Evolutionary conservation across 2,329 filamentous ascomycete species (phyloP).

Genomic region (Aquanectria penicillioides): DNA sequence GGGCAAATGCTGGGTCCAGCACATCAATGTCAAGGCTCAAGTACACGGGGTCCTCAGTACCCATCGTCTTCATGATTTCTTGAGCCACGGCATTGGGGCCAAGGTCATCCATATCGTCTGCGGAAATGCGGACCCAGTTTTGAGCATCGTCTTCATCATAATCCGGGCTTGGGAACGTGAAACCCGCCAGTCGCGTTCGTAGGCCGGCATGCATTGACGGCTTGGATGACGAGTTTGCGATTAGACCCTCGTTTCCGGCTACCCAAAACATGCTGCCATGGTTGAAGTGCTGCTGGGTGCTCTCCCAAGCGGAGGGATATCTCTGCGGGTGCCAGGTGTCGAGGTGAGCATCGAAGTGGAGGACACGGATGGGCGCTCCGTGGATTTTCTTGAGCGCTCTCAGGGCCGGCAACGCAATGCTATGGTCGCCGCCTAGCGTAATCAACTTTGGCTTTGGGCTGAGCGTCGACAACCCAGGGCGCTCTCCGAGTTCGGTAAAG

Average conservation of each 20-base stretch:
- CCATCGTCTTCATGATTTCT: conserved; percentile 73
- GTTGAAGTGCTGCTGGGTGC: conserved; percentile 68
- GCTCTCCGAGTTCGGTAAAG: conserved; percentile 64
- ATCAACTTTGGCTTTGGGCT: conserved; percentile 62
- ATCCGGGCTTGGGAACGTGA: conserved; percentile 63
- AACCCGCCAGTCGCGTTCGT: conserved; percentile 74
- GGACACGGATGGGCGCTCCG: conserved; percentile 67
- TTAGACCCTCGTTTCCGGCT: conserved; percentile 78
- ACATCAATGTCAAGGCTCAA: conserved; percentile 81
- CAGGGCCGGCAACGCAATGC: conserved; percentile 72
- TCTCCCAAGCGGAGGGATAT: conserved; percentile 76
- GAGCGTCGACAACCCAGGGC: conserved; percentile 52
- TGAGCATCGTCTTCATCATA: conserved; percentile 77
- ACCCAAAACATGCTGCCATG: conserved; percentile 91
- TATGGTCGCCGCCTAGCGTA: conserved; percentile 76
- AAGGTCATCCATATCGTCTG: conserved; percentile 84
- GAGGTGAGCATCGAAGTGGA: conserved; percentile 77
- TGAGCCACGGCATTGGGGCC: conserved; percentile 73
- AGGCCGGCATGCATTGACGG: conserved; percentile 83
- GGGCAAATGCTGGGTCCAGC: conserved; percentile 68
- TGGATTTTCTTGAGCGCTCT: conserved; percentile 69
- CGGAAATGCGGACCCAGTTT: conserved; percentile 79
- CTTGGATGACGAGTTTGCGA: conserved; percentile 65
- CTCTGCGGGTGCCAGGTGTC: conserved; percentile 83
- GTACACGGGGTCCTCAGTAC: conserved; percentile 75